Evolutionary conservation across 1,284 basidiomycete genomes (phyloP).

Genomic region (Ustilago lituana): DNA sequence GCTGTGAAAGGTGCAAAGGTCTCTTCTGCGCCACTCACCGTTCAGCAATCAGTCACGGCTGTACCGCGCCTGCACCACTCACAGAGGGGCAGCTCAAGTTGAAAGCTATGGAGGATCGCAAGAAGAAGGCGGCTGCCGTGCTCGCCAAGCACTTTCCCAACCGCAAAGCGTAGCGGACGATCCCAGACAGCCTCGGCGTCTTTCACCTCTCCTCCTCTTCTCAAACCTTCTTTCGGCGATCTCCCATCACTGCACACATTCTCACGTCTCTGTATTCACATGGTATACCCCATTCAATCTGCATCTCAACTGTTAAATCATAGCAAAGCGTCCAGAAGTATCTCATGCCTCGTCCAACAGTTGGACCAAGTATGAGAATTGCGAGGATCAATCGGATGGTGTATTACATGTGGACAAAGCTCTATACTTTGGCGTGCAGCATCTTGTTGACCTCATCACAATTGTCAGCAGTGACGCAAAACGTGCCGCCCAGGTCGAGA

Average conservation of each 20-base stretch:
- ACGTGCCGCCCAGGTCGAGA: slow-evolving; percentile 49
- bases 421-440: slow-evolving; percentile 26
- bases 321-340: background rate
- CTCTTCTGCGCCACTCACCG: slow-evolving; percentile 55
- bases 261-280: background rate
- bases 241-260: background rate
- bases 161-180: slow-evolving; percentile 20
- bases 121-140: slow-evolving; percentile 56
- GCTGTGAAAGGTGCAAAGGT: slow-evolving; percentile 54
- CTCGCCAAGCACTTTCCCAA: slow-evolving; percentile 57
- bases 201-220: background rate
- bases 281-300: slow-evolving; percentile 16
- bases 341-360: background rate
- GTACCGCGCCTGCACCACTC: slow-evolving; percentile 44
- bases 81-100: slow-evolving; percentile 55
- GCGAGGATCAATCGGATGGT: background rate
- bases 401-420: background rate
- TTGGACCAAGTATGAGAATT: too few relatives aligned
- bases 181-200: too few relatives aligned
- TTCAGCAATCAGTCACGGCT: slow-evolving; percentile 44
- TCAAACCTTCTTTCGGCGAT: too few relatives aligned
- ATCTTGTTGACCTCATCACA: slow-evolving; percentile 41
- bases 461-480: slow-evolving; percentile 52
- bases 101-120: slow-evolving; percentile 53
- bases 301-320: slow-evolving; percentile 1